Base-by-base conservation (phyloP, 345 rosid genomes). In the Sisymbrium irio region DNA sequence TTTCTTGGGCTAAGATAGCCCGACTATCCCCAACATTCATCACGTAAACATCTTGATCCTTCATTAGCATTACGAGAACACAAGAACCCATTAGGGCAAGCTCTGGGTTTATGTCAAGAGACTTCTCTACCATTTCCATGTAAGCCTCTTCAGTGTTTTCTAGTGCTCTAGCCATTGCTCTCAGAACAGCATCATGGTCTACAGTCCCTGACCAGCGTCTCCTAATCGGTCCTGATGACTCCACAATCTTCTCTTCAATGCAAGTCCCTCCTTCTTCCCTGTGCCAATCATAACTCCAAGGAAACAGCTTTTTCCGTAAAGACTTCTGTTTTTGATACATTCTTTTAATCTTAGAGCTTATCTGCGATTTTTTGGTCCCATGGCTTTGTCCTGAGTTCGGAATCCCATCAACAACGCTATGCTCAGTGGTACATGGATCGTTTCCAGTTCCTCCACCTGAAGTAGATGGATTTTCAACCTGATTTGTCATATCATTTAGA, bases 271-370 rank as follows among this genome's bases (percentile, higher is more conserved):
- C 62, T 65, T 88, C 92, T 83, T 93, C 96, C 77, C 96, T 86
- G 62, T 93, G 92, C 98, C 98, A 93, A 81, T 93, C 98, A 75
- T 84, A 93, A 76, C 86, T 93, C 98, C 97, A 93, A 54, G 98
- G 98, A 81, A 93, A 91, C 79, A 91, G 87, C 53, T 93, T 91
- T 81, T 89, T 93, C 55, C 93, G 89, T 61, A 93, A 82, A 40
- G 92, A 89, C 83, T 93, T 91, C 78, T 89, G 97, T 73, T 89
- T 93, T 80, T 83, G 78, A 67, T 86, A 90, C 82, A 93, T 82
- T 76, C 83, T 84, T 59, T 67, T 82, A 35, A 93, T 79, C 83
- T 82, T 93, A 12, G 93, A 86, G 77, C 87, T 73, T 62, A 93
- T 79, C 71, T 77, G 66, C 18, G 88, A 86, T 70, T 81, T 91